A percentile compares a stretch with the other conserved stretches of the same genome.
Conservation (phyloP, 345 rosid genomes). For the Sisymbrium irio region DNA sequence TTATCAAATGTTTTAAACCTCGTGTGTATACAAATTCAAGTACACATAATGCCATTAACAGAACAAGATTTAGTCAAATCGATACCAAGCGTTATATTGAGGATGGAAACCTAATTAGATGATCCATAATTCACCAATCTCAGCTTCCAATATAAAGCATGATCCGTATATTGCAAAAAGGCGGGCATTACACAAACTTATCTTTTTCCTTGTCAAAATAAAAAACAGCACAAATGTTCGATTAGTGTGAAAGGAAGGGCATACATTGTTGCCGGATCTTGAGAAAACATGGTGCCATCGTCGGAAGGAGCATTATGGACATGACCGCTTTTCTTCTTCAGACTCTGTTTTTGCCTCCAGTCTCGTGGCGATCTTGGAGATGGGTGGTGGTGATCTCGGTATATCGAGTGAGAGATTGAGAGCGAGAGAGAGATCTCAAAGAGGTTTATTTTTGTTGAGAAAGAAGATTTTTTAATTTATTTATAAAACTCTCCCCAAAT, state of each 20-base stretch:
- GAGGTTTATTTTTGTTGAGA: too few relatives aligned
- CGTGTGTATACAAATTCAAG: background rate
- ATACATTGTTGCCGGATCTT: slow-evolving; percentile 73
- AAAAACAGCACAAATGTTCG: background rate
- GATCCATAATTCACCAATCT: too few relatives aligned
- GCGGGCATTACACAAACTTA: background rate
- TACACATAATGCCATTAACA: background rate
- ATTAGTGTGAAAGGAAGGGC: background rate
- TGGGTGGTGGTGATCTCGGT: too few relatives aligned
- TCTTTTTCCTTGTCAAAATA: background rate
- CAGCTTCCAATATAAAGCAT: background rate
- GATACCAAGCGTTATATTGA: background rate
- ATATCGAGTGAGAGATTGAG: too few relatives aligned
- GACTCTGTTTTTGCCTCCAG: too few relatives aligned
- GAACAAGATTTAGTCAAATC: too few relatives aligned
- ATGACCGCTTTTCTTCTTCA: slow-evolving; percentile 27
- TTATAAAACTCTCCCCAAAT: too few relatives aligned
- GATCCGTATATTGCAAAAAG: background rate
- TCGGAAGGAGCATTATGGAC: slow-evolving; percentile 37
- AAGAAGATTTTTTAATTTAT: too few relatives aligned
- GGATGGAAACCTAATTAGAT: background rate
- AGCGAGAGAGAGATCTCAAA: too few relatives aligned
- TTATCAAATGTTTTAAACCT: background rate
- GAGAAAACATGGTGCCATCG: slow-evolving; percentile 18
- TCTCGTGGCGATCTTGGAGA: too few relatives aligned